phyloP scores from a whole-genome alignment of 2,329 filamentous ascomycete species.

The Ceratocystiopsis sp. region DNA sequence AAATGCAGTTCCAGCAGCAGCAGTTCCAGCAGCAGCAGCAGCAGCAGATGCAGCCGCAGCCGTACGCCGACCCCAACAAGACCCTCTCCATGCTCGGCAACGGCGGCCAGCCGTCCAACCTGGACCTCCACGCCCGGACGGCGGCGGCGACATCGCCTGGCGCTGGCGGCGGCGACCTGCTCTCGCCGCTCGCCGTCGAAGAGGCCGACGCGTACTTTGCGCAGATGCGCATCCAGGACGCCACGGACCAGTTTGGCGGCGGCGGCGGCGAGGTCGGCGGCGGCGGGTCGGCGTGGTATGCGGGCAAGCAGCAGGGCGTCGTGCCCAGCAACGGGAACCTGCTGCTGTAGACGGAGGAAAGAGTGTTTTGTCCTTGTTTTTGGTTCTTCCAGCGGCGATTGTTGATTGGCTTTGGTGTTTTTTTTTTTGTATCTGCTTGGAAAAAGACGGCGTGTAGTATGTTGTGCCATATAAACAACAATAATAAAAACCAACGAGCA shows the following conservation, averaged over 20 bases:
- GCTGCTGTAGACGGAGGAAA: constrained; percentile 25
- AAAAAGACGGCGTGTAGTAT: too few species aligned
- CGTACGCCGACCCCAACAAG: constrained; percentile 36
- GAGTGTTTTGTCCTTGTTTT: too few species aligned
- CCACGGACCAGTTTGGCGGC: constrained; percentile 46
- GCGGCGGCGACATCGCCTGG: constrained; percentile 2
- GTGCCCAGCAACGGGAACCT: constrained; percentile 51
- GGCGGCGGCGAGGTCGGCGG: constrained; percentile 33
- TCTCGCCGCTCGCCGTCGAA: constrained; percentile 55
- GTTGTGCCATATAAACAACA: too few species aligned
- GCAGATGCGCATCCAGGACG: constrained; percentile 50
- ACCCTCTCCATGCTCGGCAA: constrained; percentile 40
- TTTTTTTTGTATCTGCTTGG: too few species aligned
- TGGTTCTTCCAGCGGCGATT: too few species aligned
- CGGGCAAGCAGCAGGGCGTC: constrained; percentile 60
- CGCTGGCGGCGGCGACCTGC: constrained; percentile 14
- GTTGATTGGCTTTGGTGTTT: too few species aligned
- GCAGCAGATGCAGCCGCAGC: neutral
- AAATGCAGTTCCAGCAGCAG: neutral
- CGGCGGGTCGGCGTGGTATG: constrained; percentile 27
- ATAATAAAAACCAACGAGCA: too few species aligned
- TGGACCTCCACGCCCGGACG: constrained; percentile 25
- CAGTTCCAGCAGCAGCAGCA: constrained; percentile 1
- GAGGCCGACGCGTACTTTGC: constrained; percentile 87
- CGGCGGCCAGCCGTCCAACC: constrained; percentile 33